phyloP scores from a whole-genome alignment of 2,329 filamentous ascomycete species.

The Fusarium hostae region DNA sequence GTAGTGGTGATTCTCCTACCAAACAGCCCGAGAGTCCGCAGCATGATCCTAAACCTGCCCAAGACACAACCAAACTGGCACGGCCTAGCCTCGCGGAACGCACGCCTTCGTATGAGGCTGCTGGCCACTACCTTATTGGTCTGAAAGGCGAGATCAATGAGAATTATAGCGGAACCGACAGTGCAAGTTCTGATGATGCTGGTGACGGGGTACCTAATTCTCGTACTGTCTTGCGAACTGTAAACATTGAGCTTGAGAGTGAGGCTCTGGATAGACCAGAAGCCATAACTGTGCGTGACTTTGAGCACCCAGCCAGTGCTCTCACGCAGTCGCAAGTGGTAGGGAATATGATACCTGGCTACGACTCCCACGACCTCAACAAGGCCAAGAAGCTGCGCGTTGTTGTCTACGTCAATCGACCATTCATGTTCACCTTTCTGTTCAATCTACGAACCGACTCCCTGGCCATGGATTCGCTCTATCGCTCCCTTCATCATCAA shows the following conservation, averaged over 20 bases:
- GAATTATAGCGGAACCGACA: slow-evolving; percentile 47
- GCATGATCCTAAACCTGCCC: slow-evolving; percentile 22
- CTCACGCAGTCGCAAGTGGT: slow-evolving; percentile 50
- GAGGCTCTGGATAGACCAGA: slow-evolving; percentile 54
- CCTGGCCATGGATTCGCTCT: slow-evolving; percentile 65
- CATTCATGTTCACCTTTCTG: slow-evolving; percentile 82
- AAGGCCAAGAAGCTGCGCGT: slow-evolving; percentile 71
- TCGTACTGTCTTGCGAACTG: slow-evolving; percentile 71
- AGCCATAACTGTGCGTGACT: slow-evolving; percentile 58
- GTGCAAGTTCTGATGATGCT: slow-evolving; percentile 47
- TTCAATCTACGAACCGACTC: slow-evolving; percentile 70
- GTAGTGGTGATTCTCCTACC: slow-evolving; percentile 30
- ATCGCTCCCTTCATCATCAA: slow-evolving; percentile 70
- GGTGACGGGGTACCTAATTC: slow-evolving; percentile 55
- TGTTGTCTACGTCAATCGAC: slow-evolving; percentile 77
- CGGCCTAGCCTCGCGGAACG: slow-evolving; percentile 24
- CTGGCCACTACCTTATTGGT: slow-evolving; percentile 72
- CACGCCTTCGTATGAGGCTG: slow-evolving; percentile 45
- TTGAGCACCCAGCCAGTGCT: slow-evolving; percentile 51
- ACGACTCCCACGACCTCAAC: slow-evolving; percentile 60
- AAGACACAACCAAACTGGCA: slow-evolving; percentile 12
- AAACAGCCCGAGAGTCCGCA: slow-evolving; percentile 23
- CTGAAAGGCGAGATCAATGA: slow-evolving; percentile 73
- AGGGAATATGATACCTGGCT: slow-evolving; percentile 49
- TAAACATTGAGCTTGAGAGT: slow-evolving; percentile 72